Base-by-base conservation (phyloP, 2,329 filamentous ascomycete species). In the Fusarium veterinarium region DNA sequence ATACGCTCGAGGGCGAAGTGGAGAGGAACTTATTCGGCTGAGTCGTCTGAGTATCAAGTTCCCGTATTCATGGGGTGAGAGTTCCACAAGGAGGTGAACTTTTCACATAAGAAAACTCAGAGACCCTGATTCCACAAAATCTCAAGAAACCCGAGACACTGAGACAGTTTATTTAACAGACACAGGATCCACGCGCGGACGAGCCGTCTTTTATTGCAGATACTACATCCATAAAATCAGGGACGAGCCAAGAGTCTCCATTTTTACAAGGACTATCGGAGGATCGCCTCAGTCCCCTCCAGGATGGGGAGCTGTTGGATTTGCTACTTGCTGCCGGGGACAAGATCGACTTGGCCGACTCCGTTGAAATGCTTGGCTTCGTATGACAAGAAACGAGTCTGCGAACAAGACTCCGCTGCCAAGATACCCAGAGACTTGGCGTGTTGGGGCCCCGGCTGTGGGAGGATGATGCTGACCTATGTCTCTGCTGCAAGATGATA, bases 341-440 rank as follows among this genome's bases (percentile, higher is more conserved):
- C 35, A 72, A 64, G 73, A 75, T 75, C 63, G 62, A 71, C 68
- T 76, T 68, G 64, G 55, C 41, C 31, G 31, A 62, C 57, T 66
- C 64, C 68, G 45, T 74, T 40, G 67, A 38, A 60, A 56, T 30
- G 56, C 53, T 67, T 51, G 57, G 52, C 38, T 68, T 42, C 57
- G 65, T 67, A 62, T 58, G 55, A 64, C 55, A 42, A 64, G 70
- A 62, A 57, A 69, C 33, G 42, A 20, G 44, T 45, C 33, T 56
- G 49, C 48, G 53, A 63, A 66, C 57, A 48, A 20, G 49, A 45
- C 70, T 74, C 67, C 67, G 63, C 67, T 74, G 73, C 73, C 73
- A 75, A 75, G 73, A n/a, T 58, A 60, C 64, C 67, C 23, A 59
- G 70, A 56, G 57, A 64, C 73, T 75, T 75, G 73, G 73, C 73